Percentiles rank a stretch among this genome's conserved stretches.
Conservation (phyloP, 2,329 filamentous ascomycete species). For the Allantophomopsis cytisporea region DNA sequence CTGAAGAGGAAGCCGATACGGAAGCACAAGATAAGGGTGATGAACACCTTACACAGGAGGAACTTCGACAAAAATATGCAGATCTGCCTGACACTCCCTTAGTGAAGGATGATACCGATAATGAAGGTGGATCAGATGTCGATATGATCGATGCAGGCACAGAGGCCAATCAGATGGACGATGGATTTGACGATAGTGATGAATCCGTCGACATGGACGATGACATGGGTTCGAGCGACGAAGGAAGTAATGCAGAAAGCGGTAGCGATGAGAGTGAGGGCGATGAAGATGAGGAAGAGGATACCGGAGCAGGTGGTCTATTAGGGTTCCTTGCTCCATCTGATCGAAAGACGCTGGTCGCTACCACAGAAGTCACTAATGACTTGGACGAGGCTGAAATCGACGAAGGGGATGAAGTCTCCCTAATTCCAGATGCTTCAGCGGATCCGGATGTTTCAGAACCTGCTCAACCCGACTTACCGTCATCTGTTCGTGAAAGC, state of each 20-base stretch:
- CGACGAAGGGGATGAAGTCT: constrained; percentile 16
- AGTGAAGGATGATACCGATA: constrained; percentile 17
- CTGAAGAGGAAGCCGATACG: constrained; percentile 38
- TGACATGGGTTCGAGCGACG: constrained; percentile 45
- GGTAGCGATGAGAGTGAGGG: constrained; percentile 20
- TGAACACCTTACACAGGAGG: constrained; percentile 54
- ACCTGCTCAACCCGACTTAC: no score
- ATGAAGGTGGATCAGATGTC: constrained; percentile 14
- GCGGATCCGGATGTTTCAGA: no score
- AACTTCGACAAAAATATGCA: constrained; percentile 56
- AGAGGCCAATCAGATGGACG: constrained; percentile 1
- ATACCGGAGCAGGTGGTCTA: constrained; percentile 24
- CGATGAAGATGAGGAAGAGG: constrained; percentile 17
- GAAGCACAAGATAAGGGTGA: constrained; percentile 37
- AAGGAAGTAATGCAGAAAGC: constrained; percentile 27
- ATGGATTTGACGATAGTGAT: constrained; percentile 35
- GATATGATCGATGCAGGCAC: constrained; percentile 5
- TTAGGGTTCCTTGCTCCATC: constrained; percentile 18
- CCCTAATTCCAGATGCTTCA: constrained; percentile 13
- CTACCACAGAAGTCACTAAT: constrained; percentile 1
- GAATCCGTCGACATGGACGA: constrained; percentile 59
- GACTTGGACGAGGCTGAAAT: constrained; percentile 4
- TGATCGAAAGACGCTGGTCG: constrained; percentile 20
- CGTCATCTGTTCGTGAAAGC: neutral
- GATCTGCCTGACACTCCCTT: constrained; percentile 34